Evolutionary conservation across 225 moss, liverwort and hornwort genomes (phyloP), one percentile per base, ranked within the genome.

Genomic region (Thuidium tamariscinum): DNA sequence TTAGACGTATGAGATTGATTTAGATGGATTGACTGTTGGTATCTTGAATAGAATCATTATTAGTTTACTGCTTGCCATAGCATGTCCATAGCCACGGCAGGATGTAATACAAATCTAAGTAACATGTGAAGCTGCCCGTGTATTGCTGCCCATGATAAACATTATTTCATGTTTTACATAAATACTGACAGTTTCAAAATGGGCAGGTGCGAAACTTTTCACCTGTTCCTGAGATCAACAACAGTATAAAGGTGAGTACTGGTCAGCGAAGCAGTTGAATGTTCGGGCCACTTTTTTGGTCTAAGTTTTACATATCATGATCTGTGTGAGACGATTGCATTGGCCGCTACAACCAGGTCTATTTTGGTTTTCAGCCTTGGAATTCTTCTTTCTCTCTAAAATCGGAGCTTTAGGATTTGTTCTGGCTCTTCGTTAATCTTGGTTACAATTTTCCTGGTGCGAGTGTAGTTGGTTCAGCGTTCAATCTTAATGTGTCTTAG

Each of bases 141-240:
- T 66, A 59, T 60, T 78, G 61, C 56, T 67, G 83, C 30, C 88
- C 95, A 91, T 83, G 95, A 95, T 84, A 98, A 98, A 95, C 92
- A 41, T 21, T 59, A 42, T 57, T 80, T 46, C 65, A 62, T 82
- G 34, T 93, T 77, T 69, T 34, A 44, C 62, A 52, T 85, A 10
- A 77, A 54, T 63, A 63, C 59, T 86, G 42, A 87, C 41, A 39
- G 44, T 67, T 80, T 80, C 42, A 29, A 83, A 90, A 84, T 26
- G 67, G 51, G 44, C 90, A 97, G 95, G 97, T 97, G 78, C 94
- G 93, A 83, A 97, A 97, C 80, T 95, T 92, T 82, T 94, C 93
- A 44, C 92, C 95, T 71, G 93, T 88, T 83, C 95, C 93, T 75
- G 95, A 97, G 79, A 95, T 95, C 80, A 97, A 97, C 91, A 97